These are phyloP conservation scores for Ceratobasidium theobromae DNA, from an alignment of 1,284 basidiomycete species.

Conservation along the genomic window DNA sequence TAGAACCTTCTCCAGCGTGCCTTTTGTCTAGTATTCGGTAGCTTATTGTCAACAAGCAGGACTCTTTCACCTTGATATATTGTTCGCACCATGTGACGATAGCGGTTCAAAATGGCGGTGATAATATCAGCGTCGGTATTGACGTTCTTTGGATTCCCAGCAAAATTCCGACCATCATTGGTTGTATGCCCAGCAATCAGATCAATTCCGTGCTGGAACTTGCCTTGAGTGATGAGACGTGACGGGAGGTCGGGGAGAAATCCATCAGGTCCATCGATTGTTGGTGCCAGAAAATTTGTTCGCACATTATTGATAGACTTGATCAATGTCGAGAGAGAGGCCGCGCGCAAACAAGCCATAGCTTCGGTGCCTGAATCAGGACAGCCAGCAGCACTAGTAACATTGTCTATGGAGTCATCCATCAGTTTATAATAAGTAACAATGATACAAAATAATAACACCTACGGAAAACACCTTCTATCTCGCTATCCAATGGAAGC, in stretches of 20 bases:
- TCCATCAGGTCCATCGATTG: slow-evolving; percentile 45
- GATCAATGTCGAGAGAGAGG: slow-evolving; percentile 41
- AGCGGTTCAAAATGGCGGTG: slow-evolving; percentile 46
- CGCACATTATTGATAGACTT: slow-evolving; percentile 44
- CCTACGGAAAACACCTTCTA: slow-evolving; percentile 45
- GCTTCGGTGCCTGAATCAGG: slow-evolving; percentile 40
- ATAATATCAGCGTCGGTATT: slow-evolving; percentile 48
- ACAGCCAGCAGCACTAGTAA: slow-evolving; percentile 45
- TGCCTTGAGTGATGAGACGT: slow-evolving; percentile 46
- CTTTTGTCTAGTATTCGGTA: slow-evolving; percentile 43
- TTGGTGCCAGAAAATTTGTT: slow-evolving; percentile 45
- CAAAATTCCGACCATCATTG: slow-evolving; percentile 50
- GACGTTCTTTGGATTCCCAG: slow-evolving; percentile 47
- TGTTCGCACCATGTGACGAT: slow-evolving; percentile 46
- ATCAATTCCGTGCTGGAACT: slow-evolving; percentile 46
- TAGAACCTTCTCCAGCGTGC: slow-evolving; percentile 45
- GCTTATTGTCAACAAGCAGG: neutral
- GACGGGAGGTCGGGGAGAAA: slow-evolving; percentile 39
- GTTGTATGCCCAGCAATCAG: slow-evolving; percentile 51
- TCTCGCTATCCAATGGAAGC: slow-evolving; percentile 42
- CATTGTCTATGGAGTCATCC: slow-evolving; percentile 40
- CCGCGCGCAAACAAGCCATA: slow-evolving; percentile 47
- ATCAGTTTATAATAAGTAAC: neutral
- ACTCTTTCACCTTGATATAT: neutral
- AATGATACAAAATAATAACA: neutral